phyloP scores from a whole-genome alignment of 2,329 filamentous ascomycete species.

The Phaeomoniella chlamydospora region DNA sequence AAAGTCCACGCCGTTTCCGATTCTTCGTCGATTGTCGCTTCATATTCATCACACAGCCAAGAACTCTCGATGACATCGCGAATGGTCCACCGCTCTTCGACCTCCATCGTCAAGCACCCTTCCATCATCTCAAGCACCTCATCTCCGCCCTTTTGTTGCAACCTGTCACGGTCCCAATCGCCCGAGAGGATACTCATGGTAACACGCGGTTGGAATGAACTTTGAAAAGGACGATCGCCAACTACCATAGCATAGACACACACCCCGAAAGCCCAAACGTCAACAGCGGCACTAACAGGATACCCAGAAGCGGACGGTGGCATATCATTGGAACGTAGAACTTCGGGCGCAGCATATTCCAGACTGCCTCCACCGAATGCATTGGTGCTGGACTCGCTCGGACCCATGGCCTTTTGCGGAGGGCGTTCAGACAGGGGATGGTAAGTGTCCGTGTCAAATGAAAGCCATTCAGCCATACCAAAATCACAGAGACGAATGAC shows the following conservation, averaged over 20 bases:
- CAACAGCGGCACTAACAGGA: conserved; percentile 35
- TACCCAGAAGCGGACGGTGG: conserved; percentile 2
- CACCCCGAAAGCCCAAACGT: conserved; percentile 55
- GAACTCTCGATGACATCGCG: conserved; percentile 37
- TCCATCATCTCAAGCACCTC: conserved; percentile 40
- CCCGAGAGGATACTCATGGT: conserved; percentile 44
- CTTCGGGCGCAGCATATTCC: conserved; percentile 36
- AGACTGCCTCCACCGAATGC: conserved; percentile 41
- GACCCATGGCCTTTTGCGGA: conserved; percentile 35
- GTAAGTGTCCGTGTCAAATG: conserved; percentile 16
- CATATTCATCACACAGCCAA: conserved; percentile 33
- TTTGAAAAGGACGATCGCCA: conserved; percentile 47
- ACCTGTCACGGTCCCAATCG: conserved; percentile 35
- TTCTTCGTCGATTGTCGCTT: neutral
- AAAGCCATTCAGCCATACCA: conserved; percentile 54
- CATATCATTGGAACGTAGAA: conserved; percentile 19
- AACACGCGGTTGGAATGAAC: conserved; percentile 43
- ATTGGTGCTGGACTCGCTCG: conserved; percentile 40
- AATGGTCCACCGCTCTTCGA: conserved; percentile 41
- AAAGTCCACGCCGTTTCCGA: neutral
- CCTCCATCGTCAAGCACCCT: conserved; percentile 45
- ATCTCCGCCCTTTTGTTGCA: conserved; percentile 13
- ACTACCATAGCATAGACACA: conserved; percentile 47
- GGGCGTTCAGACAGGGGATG: conserved; percentile 25
- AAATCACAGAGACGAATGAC: conserved; percentile 52